Evolutionary conservation across 1,284 basidiomycete species (phyloP), one percentile per base, ranked within the genome.

Genomic region (Ganoderma boninense): DNA sequence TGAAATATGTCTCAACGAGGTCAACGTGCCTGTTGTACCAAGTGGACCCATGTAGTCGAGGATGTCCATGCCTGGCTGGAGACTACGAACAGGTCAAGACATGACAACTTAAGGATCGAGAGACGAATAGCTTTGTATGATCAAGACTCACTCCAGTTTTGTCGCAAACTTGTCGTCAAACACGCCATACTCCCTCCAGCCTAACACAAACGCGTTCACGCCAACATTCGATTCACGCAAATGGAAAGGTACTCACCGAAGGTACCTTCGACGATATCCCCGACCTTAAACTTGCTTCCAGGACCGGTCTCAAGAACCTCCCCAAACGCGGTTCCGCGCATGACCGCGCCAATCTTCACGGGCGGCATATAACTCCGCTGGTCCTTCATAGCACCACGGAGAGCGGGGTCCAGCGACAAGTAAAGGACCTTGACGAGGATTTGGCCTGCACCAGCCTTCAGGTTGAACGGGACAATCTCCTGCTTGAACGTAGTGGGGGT

Each of bases 321-420:
- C 38, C 92, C 95, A 23, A 97, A 80, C 4, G 89, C 93, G 3
- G 75, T 73, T 0, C 93, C 90, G 35, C 96, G 89, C 96, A 97
- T 95, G 35, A 90, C 90, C 79, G 91, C 94, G 32, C 94, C 94
- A 71, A 97, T 92, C 80, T 95, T 83, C 13, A 97, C 95, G 4
- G 91, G 92, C 23, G 87, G 87, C 26, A 92, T 62, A 75, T 93
- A 94, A 78, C 87, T 91, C 64, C 92, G 86, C 23, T 77, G 79
- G 78, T 95, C 93, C 65, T 87, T 88, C 65, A 97, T 78, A 87
- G 92, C 97, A 13, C 90, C 92, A 44, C 95, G 88, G 94, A 96
- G 96, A 0, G 94, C 93, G 43, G 95, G 94, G 77, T 96, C 95
- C 68, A 96, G 83, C 52, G 92, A 93, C 26, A 95, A 79, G 83